Evolutionary conservation across 2,329 filamentous ascomycete species (phyloP), one percentile per base, ranked within the genome.

Genomic region (Cladophialophora immunda): DNA sequence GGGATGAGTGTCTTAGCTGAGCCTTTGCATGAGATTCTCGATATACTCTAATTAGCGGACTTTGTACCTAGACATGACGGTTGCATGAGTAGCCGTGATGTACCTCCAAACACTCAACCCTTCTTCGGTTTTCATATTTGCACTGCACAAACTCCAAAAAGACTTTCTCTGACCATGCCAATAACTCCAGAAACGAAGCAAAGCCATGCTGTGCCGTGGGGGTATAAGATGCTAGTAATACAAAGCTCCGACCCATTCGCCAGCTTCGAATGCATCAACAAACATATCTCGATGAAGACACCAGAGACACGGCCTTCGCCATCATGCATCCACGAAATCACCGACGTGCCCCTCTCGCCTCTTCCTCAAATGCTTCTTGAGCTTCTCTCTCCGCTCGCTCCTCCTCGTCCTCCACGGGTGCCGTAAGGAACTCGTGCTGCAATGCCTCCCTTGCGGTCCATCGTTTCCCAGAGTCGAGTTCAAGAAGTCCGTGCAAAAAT

Each of bases 401-500:
- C 29, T 73, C 70, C 29, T 75, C 75, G 38, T 76, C 75, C 54
- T 72, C 69, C 19, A 74, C 60, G 0, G 81, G 81, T 8, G 76
- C 69, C 7, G 76, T 78, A 70, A 83, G 82, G 70, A 83, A 82
- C 25, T 81, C 78, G 71, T 83, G 80, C 27, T 78, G 74, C 52
- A 83, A 69, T 25, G 81, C 81, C 22, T 82, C 79, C 63, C 75
- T 79, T 13, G 81, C 81, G 64, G 76, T 78, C 13, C 79, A 71
- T n/a, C 81, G 75, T 67, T 79, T 81, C 38, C 73, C 71, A 15
- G 80, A 78, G 66, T 82, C 80, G 50, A 82, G 70, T 65, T 82
- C 81, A 74, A 83, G 78, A 50, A 83, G 73, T 8, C 78, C 77
- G 30, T 75, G 69, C 41, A 83, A 72, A 15, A 83, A 78, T 30